phyloP scores from a whole-genome alignment of 768 basidiomycete species.

The Myochromella boudieri region DNA sequence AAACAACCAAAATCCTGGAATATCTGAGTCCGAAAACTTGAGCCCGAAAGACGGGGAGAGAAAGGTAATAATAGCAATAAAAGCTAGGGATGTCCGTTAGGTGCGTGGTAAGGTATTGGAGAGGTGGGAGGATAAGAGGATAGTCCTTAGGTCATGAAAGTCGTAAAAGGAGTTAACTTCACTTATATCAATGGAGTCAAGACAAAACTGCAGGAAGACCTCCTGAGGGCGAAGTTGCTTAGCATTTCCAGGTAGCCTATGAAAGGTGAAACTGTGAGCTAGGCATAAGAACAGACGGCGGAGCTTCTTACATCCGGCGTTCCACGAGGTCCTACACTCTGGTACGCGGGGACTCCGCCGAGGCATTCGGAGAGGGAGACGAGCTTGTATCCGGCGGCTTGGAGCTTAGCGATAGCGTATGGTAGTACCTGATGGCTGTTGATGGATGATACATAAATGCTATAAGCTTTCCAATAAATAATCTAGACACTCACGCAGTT shows the following conservation, averaged over 20 bases:
- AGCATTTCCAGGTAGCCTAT: conserved; percentile 30
- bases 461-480: neutral
- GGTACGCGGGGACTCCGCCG: conserved; percentile 36
- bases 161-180: too few relatives aligned
- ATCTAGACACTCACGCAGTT: conserved; percentile 30
- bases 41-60: too few relatives aligned
- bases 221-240: too few relatives aligned
- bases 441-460: neutral
- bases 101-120: too few relatives aligned
- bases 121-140: too few relatives aligned
- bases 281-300: neutral
- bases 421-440: conserved; percentile 36
- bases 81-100: too few relatives aligned
- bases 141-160: too few relatives aligned
- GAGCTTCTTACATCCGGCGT: conserved; percentile 29
- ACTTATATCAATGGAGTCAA: too few relatives aligned
- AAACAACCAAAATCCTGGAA: too few relatives aligned
- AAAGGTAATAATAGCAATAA: too few relatives aligned
- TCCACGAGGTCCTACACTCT: conserved; percentile 26
- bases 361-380: conserved; percentile 43
- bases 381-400: conserved; percentile 38
- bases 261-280: neutral
- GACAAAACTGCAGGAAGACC: too few relatives aligned
- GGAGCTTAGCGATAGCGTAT: conserved; percentile 33
- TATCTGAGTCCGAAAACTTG: too few relatives aligned